Evolutionary conservation across 345 rosid genomes (phyloP).

Genomic region (Populus alba): DNA sequence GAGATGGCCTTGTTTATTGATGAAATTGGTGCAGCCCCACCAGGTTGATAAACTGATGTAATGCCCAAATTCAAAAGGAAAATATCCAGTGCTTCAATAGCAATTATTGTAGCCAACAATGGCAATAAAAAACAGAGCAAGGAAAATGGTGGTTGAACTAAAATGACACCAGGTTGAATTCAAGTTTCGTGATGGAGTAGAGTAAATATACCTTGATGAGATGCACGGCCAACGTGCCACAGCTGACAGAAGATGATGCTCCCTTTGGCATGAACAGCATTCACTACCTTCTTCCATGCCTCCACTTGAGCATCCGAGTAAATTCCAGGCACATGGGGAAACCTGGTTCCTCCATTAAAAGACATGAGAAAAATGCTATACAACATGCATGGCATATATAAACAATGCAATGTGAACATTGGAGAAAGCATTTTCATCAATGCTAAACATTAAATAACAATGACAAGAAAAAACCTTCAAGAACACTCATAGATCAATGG

Average conservation of each 20-base stretch:
- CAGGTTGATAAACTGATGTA: constrained; percentile 67
- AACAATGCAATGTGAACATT: neutral
- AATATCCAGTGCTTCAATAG: neutral
- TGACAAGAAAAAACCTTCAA: too few relatives aligned
- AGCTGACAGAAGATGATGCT: constrained; percentile 79
- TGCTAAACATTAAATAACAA: neutral
- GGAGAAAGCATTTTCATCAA: neutral
- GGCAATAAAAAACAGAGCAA: neutral
- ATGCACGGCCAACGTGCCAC: constrained; percentile 95
- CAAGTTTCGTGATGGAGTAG: neutral
- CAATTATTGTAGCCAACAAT: neutral
- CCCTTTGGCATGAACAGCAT: constrained; percentile 76
- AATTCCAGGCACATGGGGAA: constrained; percentile 87
- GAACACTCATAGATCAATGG: too few relatives aligned
- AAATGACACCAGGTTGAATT: neutral
- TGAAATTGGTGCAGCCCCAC: constrained; percentile 67
- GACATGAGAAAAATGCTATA: neutral
- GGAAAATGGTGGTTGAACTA: neutral
- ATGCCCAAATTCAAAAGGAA: neutral
- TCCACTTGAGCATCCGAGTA: constrained; percentile 73
- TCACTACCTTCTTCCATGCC: constrained; percentile 78
- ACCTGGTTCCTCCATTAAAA: constrained; percentile 38
- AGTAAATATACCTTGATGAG: constrained; percentile 48
- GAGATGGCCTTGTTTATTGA: constrained; percentile 63
- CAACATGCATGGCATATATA: neutral